Evolutionary conservation across 495 filamentous ascomycete species (phyloP), one percentile per base, ranked within the genome.

Genomic region (Tuber brumale): DNA sequence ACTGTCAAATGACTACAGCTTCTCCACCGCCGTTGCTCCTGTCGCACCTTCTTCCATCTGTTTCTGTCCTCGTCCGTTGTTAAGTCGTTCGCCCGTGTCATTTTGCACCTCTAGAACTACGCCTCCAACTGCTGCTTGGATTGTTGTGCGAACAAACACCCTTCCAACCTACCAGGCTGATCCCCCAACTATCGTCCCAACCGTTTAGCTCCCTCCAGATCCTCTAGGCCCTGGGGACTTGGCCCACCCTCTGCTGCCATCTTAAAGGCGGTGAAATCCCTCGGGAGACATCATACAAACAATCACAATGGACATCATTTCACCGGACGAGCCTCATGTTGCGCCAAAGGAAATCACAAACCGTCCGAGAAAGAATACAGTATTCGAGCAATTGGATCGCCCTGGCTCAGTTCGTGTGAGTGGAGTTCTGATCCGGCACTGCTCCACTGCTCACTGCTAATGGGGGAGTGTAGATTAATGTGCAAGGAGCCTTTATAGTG

Each of bases 401-500:
- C 80, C 80, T 4, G 80, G 80, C 43, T 81, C 80, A 19, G 80
- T 81, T 27, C 57, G 80, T 19, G 80, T 81, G 69, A 8, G 79
- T 70, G 27, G 9, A 39, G 41, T 14, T 0, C 21, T 21, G 6
- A 44, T 41, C 21, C 10, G 18, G n/a, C 14, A 39, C 43, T 19
- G 14, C 37, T 48, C 35, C 72, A 9, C 8, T 35, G 12, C 61
- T 16, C 66, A 31, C 45, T 44, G 71, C 79, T 77, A 81, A 78
- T 69, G 27, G 10, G 10, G 9, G 14, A 41, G 45, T 96, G 72
- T 89, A 92, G 82, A 98, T 99, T 84, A 97, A 99, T 82, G 95
- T 98, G 70, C 89, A 92, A 80, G 95, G 95, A 81, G 95, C 95
- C 21, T 97, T 97, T 83, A 98, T 99, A 75, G 94, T 95, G 77